phyloP scores from a whole-genome alignment of 2,329 filamentous ascomycete species.

The Penicillium sp. region DNA sequence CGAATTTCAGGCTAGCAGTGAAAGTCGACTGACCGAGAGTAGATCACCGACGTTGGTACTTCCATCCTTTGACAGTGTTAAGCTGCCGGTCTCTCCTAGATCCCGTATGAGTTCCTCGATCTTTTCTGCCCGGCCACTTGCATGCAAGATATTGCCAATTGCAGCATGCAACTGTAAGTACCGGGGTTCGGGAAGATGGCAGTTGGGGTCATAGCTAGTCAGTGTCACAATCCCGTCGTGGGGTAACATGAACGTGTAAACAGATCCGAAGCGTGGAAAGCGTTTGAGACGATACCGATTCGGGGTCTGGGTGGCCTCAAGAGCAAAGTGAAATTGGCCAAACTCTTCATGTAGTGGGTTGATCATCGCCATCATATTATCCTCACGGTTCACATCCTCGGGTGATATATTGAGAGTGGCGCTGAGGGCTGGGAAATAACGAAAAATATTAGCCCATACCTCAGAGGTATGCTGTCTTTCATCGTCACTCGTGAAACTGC shows the following conservation, averaged over 20 bases:
- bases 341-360: background rate
- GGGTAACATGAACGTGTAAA: background rate
- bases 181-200: background rate
- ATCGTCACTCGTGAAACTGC: background rate
- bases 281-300: background rate
- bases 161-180: constrained; percentile 5
- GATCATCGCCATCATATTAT: constrained; percentile 2
- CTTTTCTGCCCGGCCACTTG: background rate
- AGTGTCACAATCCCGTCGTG: background rate
- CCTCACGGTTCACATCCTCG: background rate
- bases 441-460: background rate
- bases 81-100: background rate
- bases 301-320: background rate
- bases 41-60: constrained; percentile 5
- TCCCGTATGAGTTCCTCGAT: constrained; percentile 5
- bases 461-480: background rate
- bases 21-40: background rate
- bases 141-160: constrained; percentile 5
- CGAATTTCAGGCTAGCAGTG: background rate
- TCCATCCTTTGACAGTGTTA: background rate
- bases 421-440: background rate
- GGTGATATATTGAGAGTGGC: background rate
- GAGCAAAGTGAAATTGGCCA: background rate
- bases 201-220: background rate
- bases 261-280: background rate